Conservation (phyloP, 768 basidiomycete genomes). For the Lentinula detonsa region DNA sequence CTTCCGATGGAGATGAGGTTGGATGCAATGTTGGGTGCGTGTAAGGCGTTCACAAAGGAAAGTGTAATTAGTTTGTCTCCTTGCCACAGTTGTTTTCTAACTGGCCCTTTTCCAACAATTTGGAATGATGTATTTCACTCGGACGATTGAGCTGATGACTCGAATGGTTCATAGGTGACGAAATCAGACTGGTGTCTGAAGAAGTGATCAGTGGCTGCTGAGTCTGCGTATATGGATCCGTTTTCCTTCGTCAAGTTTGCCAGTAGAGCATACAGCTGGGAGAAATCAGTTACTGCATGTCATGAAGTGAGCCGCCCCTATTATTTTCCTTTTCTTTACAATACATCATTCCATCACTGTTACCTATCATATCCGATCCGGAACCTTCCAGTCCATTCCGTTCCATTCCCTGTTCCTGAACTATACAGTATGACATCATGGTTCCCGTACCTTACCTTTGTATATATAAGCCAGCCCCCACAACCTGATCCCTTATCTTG, state of each 20-base stretch:
- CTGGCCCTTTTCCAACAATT: background rate
- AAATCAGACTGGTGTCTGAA: background rate
- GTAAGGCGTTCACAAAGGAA: background rate
- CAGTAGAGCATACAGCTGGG: background rate
- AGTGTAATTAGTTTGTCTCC: no score
- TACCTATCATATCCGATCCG: no score
- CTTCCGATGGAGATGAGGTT: conserved; percentile 12
- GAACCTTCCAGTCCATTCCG: no score
- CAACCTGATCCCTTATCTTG: no score
- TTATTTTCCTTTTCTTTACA: no score
- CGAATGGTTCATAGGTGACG: background rate
- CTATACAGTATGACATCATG: no score
- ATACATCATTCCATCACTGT: no score
- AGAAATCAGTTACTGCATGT: background rate
- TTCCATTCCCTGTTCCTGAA: no score
- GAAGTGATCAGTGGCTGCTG: background rate
- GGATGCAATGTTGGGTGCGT: background rate
- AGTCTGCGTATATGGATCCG: background rate
- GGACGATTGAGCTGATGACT: background rate
- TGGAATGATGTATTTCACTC: background rate
- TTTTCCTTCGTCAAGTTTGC: background rate
- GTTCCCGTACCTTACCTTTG: no score
- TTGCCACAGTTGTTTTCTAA: no score
- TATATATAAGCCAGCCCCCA: no score
- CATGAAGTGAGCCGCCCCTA: no score